These are phyloP conservation scores for Kodamaea kakaduensis DNA, from an alignment of 805 yeast species.

Conservation along the genomic window DNA sequence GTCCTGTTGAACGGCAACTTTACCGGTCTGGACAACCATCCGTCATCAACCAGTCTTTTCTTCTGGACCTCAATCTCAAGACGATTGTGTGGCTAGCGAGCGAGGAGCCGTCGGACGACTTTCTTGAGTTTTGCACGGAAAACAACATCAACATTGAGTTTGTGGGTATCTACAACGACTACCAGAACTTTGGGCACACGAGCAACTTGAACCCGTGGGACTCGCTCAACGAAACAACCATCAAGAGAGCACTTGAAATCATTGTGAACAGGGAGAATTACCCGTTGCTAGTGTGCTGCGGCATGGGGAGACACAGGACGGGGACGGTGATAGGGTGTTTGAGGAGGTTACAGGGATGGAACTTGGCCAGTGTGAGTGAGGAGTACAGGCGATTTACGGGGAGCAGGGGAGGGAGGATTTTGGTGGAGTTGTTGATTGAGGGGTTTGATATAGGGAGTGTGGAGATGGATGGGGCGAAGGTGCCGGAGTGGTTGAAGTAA, in stretches of 20 bases:
- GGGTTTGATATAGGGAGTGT: slow-evolving; percentile 38
- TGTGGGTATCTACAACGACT: slow-evolving; percentile 54
- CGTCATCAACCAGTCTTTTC: slow-evolving; percentile 84
- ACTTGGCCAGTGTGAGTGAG: slow-evolving; percentile 83
- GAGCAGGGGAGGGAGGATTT: slow-evolving; percentile 82
- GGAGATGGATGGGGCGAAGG: slow-evolving; percentile 27
- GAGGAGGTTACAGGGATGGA: slow-evolving; percentile 95
- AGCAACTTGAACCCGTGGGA: slow-evolving; percentile 83
- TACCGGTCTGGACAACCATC: slow-evolving; percentile 95
- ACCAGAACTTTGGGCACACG: slow-evolving; percentile 17
- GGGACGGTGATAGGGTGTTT: slow-evolving; percentile 96
- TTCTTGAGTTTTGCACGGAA: slow-evolving; percentile 74
- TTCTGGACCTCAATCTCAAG: slow-evolving; percentile 66
- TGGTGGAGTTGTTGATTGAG: slow-evolving; percentile 88
- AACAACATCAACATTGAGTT: slow-evolving; percentile 74
- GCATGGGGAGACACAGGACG: slow-evolving; percentile 97
- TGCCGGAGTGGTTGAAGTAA: slow-evolving; percentile 31
- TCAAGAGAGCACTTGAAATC: slow-evolving; percentile 71
- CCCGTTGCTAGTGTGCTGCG: slow-evolving; percentile 90
- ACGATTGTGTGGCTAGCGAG: slow-evolving; percentile 92
- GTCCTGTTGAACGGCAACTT: slow-evolving; percentile 85
- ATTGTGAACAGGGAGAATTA: slow-evolving; percentile 70
- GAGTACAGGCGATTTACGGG: slow-evolving; percentile 95
- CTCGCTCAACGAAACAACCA: slow-evolving; percentile 78
- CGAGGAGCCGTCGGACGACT: slow-evolving; percentile 90